Conservation (phyloP, 768 basidiomycete species). For the Leccinum subgranulosum region DNA sequence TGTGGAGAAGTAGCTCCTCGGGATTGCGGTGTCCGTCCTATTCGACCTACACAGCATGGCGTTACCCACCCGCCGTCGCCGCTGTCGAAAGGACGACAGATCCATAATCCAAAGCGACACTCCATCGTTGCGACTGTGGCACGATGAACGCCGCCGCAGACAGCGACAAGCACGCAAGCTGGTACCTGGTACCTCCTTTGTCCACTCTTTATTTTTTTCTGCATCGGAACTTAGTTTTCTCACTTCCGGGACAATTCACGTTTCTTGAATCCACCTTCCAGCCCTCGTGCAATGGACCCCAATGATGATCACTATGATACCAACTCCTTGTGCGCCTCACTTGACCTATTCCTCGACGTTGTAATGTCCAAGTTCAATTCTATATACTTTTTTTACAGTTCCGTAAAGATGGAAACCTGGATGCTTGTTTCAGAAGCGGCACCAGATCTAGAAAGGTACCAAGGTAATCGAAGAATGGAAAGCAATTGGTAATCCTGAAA, state of each 20-base stretch:
- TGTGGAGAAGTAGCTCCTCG: conserved; percentile 81
- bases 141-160: conserved; percentile 21
- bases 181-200: background rate
- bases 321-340: conserved; percentile 7
- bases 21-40: conserved; percentile 66
- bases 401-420: conserved; percentile 4
- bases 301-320: conserved; percentile 13
- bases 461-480: conserved; percentile 18
- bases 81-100: conserved; percentile 26
- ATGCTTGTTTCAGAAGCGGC: conserved; percentile 15
- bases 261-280: background rate
- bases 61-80: conserved; percentile 21
- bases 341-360: conserved; percentile 4
- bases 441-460: conserved; percentile 1
- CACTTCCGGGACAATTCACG: conserved; percentile 9
- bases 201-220: conserved; percentile 4
- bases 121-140: conserved; percentile 21
- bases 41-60: conserved; percentile 24
- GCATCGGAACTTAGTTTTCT: conserved; percentile 4
- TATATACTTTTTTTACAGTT: conserved; percentile 4
- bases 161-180: conserved; percentile 16
- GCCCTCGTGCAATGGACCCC: conserved; percentile 17
- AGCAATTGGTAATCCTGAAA: conserved; percentile 19
- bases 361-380: conserved; percentile 18
- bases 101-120: conserved; percentile 26